phyloP scores from a whole-genome alignment of 768 basidiomycete genomes.

The Tricholoma sp. region DNA sequence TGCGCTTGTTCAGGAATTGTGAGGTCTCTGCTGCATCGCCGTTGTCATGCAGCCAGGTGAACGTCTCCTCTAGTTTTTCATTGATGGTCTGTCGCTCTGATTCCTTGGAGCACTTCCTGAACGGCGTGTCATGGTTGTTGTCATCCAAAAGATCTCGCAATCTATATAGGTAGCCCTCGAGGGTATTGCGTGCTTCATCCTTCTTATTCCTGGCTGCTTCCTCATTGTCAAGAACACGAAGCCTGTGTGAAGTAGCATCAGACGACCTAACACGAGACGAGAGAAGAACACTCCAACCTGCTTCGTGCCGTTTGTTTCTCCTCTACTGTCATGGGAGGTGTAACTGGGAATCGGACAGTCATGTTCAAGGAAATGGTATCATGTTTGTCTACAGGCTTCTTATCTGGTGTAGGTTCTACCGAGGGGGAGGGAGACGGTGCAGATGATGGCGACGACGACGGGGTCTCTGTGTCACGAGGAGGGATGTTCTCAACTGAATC shows the following conservation, averaged over 20 bases:
- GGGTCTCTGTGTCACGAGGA: constrained; percentile 30
- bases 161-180: constrained; percentile 93
- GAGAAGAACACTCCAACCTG: constrained; percentile 48
- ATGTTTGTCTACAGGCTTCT: constrained; percentile 37
- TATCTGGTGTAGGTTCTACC: constrained; percentile 33
- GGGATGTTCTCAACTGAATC: constrained; percentile 39
- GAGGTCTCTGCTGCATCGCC: constrained; percentile 79
- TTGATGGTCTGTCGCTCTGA: constrained; percentile 65
- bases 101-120: constrained; percentile 79
- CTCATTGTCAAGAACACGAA: constrained; percentile 72
- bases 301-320: constrained; percentile 72
- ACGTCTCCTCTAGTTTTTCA: constrained; percentile 66
- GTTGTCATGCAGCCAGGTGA: constrained; percentile 78
- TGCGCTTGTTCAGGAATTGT: constrained; percentile 70
- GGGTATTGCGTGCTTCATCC: constrained; percentile 86
- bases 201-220: constrained; percentile 73
- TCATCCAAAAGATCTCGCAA: constrained; percentile 78
- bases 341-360: constrained; percentile 55
- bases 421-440: constrained; percentile 27
- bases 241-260: constrained; percentile 34
- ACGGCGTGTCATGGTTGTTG: constrained; percentile 60
- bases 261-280: background rate
- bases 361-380: constrained; percentile 68
- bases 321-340: constrained; percentile 70
- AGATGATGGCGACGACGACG: constrained; percentile 27